These are phyloP conservation scores for Mycena floridula DNA, from an alignment of 768 basidiomycete species.

Conservation along the genomic window DNA sequence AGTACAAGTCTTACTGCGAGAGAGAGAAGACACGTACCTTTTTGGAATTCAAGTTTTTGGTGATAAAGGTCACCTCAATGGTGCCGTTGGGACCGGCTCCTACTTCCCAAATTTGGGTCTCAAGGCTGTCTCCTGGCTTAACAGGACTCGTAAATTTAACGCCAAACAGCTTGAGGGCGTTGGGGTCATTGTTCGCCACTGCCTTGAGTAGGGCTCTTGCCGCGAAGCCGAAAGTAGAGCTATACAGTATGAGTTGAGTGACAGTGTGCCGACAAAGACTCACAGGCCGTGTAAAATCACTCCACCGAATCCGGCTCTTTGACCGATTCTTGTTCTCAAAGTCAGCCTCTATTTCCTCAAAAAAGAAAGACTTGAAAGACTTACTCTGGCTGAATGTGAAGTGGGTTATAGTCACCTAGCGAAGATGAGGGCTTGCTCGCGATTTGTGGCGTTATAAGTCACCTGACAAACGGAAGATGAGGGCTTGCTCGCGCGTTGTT, in stretches of 20 bases:
- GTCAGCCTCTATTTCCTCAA: too few relatives aligned
- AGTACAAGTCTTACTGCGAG: constrained; percentile 1
- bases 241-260: too few relatives aligned
- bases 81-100: constrained; percentile 57
- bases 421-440: constrained; percentile 65
- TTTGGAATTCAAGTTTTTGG: constrained; percentile 51
- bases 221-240: constrained; percentile 74
- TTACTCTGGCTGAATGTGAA: constrained; percentile 63
- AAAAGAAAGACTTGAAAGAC: too few relatives aligned
- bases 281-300: constrained; percentile 85
- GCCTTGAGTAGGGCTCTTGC: constrained; percentile 69
- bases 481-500: constrained; percentile 60
- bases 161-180: constrained; percentile 60
- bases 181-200: constrained; percentile 54
- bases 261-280: too few relatives aligned
- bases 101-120: constrained; percentile 77
- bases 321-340: constrained; percentile 69
- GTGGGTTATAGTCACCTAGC: constrained; percentile 74
- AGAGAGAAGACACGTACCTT: constrained; percentile 34
- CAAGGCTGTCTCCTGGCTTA: constrained; percentile 73
- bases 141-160: constrained; percentile 81
- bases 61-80: constrained; percentile 54
- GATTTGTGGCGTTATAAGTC: too few relatives aligned
- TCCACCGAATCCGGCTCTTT: constrained; percentile 72
- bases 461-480: constrained; percentile 67